These are phyloP conservation scores for Tolypocladium capitatum DNA, from an alignment of 2,329 filamentous ascomycete genomes.

Conservation along the genomic window DNA sequence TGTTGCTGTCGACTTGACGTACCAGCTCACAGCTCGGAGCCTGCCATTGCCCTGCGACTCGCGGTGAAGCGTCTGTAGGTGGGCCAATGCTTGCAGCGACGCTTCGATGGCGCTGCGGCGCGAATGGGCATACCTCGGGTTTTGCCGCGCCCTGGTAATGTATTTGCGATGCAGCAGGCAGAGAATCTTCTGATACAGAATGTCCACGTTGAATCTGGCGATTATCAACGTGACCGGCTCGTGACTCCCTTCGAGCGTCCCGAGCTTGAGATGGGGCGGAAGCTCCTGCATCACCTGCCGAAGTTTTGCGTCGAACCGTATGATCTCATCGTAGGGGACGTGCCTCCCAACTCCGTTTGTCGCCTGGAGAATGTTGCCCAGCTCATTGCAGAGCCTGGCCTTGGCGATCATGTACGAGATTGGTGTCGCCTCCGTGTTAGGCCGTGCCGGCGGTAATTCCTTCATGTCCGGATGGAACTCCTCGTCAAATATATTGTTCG, in stretches of 20 bases:
- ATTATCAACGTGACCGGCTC: constrained; percentile 79
- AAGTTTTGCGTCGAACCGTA: constrained; percentile 48
- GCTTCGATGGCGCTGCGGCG: constrained; percentile 75
- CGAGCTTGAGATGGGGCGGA: constrained; percentile 67
- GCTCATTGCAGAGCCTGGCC: constrained; percentile 50
- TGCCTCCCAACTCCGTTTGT: constrained; percentile 42
- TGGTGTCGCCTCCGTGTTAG: constrained; percentile 57
- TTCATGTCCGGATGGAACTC: constrained; percentile 61
- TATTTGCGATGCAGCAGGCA: constrained; percentile 85
- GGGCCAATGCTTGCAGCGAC: constrained; percentile 65
- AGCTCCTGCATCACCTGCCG: constrained; percentile 51
- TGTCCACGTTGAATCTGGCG: constrained; percentile 71
- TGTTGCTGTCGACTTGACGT: constrained; percentile 64
- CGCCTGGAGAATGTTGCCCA: constrained; percentile 59
- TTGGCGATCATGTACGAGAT: constrained; percentile 71
- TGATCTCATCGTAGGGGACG: constrained; percentile 49
- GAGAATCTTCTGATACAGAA: constrained; percentile 78
- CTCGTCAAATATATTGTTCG: constrained; percentile 69
- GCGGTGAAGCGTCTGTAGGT: constrained; percentile 60
- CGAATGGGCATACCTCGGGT: constrained; percentile 72
- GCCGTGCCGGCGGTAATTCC: constrained; percentile 52
- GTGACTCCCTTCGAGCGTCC: constrained; percentile 58
- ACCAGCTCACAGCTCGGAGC: constrained; percentile 62
- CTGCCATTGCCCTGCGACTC: constrained; percentile 63
- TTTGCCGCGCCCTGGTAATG: constrained; percentile 62